Evolutionary conservation across 495 filamentous ascomycete genomes (phyloP).

Genomic region (Stereocaulon alpinum): DNA sequence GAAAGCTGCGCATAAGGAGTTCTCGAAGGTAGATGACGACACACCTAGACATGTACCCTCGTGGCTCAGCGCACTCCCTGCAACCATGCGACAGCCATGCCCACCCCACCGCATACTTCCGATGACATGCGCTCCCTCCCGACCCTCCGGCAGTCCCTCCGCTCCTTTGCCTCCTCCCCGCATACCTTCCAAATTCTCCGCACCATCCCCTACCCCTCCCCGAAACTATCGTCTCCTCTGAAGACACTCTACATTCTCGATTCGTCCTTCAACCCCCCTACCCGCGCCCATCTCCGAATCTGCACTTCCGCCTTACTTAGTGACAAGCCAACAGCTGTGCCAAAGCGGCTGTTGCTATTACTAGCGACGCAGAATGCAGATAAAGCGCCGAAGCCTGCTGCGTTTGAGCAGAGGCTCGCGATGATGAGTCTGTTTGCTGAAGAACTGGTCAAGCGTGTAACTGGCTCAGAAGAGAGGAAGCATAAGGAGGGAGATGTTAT

Average conservation of each 20-base stretch:
- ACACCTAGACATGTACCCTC: background rate
- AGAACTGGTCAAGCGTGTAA: conserved; percentile 41
- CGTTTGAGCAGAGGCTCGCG: conserved; percentile 67
- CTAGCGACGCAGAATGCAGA: conserved; percentile 90
- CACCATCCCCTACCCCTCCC: conserved; percentile 34
- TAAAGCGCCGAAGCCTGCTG: conserved; percentile 73
- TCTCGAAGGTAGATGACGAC: background rate
- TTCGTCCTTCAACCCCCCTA: conserved; percentile 93
- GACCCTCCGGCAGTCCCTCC: conserved; percentile 32
- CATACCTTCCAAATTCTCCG: conserved; percentile 50
- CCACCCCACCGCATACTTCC: background rate
- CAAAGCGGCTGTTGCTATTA: conserved; percentile 60
- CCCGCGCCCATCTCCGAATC: conserved; percentile 69
- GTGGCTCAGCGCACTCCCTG: background rate
- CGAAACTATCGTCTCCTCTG: conserved; percentile 21
- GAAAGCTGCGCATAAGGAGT: background rate
- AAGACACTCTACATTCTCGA: conserved; percentile 73
- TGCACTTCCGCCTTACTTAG: conserved; percentile 54
- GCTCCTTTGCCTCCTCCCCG: conserved; percentile 45
- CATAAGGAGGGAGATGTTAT: conserved; percentile 2
- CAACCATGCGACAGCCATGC: background rate
- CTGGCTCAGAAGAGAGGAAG: background rate
- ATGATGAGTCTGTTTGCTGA: conserved; percentile 80
- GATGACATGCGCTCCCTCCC: conserved; percentile 10
- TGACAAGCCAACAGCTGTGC: conserved; percentile 25